Evolutionary conservation across 192 early-diverging fungal genomes (phyloP).

Genomic region (Phycomyces blakesleeanus): DNA sequence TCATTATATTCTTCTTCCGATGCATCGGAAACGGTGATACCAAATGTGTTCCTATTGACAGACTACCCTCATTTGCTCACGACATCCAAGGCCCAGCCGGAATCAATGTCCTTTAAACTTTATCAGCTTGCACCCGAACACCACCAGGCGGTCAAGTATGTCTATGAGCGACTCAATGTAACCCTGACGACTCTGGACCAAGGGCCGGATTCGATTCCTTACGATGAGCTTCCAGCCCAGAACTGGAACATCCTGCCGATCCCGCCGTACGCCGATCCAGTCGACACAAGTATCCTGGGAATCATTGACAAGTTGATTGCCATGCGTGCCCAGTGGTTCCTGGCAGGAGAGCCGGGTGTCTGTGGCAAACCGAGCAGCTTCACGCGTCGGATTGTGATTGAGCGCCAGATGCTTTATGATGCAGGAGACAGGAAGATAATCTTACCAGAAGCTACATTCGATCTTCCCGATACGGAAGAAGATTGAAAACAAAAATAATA

Average conservation of each 20-base stretch:
- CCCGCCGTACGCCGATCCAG: slow-evolving; percentile 2
- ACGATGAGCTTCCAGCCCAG: slow-evolving; percentile 13
- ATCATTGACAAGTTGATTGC: slow-evolving; percentile 39
- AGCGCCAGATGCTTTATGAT: slow-evolving; percentile 13
- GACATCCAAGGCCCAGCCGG: slow-evolving; percentile 18
- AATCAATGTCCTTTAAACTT: slow-evolving; percentile 32
- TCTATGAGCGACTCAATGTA: slow-evolving; percentile 27
- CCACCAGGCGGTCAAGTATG: slow-evolving; percentile 29
- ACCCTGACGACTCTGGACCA: slow-evolving; percentile 19
- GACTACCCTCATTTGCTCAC: slow-evolving; percentile 39
- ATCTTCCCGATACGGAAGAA: not conserved
- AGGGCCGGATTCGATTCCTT: slow-evolving; percentile 6
- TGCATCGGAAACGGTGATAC: no score
- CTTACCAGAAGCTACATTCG: slow-evolving; percentile 10
- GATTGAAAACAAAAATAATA: no score
- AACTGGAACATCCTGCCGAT: slow-evolving; percentile 31
- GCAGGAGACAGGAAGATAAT: slow-evolving; percentile 14
- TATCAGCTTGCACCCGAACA: slow-evolving; percentile 24
- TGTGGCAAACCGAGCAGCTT: slow-evolving; percentile 34
- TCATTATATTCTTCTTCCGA: no score
- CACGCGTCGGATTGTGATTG: slow-evolving; percentile 24
- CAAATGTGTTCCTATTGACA: slow-evolving; percentile 34
- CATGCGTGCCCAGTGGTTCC: slow-evolving; percentile 36
- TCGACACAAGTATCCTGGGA: slow-evolving; percentile 21
- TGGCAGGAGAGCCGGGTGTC: slow-evolving; percentile 23